Percentiles rank a stretch among this genome's conserved stretches.
Conservation (phyloP, 345 rosid species). For the Salix brachista region DNA sequence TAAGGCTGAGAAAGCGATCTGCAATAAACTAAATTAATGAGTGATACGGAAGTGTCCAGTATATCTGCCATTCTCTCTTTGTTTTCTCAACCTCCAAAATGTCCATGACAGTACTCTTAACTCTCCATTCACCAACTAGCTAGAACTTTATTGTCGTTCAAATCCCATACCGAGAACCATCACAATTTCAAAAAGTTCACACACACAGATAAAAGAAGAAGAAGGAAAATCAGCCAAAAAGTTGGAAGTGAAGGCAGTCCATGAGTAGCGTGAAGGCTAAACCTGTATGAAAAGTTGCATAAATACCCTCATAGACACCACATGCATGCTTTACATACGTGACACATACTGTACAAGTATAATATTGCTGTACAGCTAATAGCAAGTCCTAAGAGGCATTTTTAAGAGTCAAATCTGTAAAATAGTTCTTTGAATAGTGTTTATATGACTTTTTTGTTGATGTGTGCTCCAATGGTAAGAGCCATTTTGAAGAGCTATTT, state of each 20-base stretch:
- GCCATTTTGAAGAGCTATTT: no score
- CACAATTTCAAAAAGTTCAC: not conserved
- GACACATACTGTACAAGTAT: no score
- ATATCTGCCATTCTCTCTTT: conserved; percentile 31
- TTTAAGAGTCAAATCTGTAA: no score
- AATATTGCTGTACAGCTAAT: not conserved
- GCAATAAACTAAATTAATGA: conserved; percentile 9
- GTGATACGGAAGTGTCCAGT: conserved; percentile 22
- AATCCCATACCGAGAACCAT: not conserved
- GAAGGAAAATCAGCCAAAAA: no score
- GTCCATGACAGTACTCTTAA: conserved; percentile 7
- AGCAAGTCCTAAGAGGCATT: no score
- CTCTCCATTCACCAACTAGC: not conserved
- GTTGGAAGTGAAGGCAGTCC: not conserved
- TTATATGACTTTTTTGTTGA: no score
- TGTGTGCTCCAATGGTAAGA: no score
- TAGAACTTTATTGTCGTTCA: not conserved
- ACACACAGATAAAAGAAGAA: no score
- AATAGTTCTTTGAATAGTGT: no score
- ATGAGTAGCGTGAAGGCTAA: not conserved
- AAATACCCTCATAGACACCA: not conserved
- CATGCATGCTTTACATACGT: not conserved
- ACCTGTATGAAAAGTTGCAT: not conserved
- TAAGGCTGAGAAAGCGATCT: conserved; percentile 32
- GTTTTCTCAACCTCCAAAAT: conserved; percentile 12